A percentile compares a stretch with the other conserved stretches of the same genome.
These are phyloP conservation scores for Malus hybrid DNA, from an alignment of 331 rosid species.

Conservation along the genomic window DNA sequence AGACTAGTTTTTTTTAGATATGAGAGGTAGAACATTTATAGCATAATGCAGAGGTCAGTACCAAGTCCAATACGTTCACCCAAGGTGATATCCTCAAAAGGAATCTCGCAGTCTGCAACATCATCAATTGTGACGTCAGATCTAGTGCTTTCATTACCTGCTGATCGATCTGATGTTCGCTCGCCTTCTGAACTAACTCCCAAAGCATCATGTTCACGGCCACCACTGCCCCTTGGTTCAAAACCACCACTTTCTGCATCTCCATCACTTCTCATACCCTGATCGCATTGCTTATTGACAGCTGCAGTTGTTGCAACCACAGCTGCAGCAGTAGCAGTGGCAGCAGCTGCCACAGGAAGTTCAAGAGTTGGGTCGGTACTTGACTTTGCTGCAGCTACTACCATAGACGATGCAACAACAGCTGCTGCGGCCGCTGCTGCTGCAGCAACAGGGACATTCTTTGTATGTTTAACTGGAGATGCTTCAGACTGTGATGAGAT, in stretches of 20 bases:
- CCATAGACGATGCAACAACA: slow-evolving; percentile 94
- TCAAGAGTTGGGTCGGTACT: slow-evolving; percentile 52
- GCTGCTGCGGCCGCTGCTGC: slow-evolving; percentile 91
- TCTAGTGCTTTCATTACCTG: slow-evolving; percentile 66
- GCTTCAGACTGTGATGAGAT: slow-evolving; percentile 41
- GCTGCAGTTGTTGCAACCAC: slow-evolving; percentile 95
- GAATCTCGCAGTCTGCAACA: slow-evolving; percentile 90
- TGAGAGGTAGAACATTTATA: slow-evolving; percentile 16
- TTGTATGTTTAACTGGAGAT: slow-evolving; percentile 48
- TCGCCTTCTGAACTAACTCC: slow-evolving; percentile 61
- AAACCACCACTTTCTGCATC: slow-evolving; percentile 45
- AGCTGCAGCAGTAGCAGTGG: slow-evolving; percentile 91
- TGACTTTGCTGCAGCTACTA: slow-evolving; percentile 74
- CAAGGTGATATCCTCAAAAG: slow-evolving; percentile 79
- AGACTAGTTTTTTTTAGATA: slow-evolving; percentile 2
- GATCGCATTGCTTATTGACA: slow-evolving; percentile 75
- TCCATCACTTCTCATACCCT: slow-evolving; percentile 54
- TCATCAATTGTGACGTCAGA: slow-evolving; percentile 73
- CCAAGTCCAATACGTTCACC: slow-evolving; percentile 99
- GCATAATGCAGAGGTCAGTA: slow-evolving; percentile 37
- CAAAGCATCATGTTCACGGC: slow-evolving; percentile 33
- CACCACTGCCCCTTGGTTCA: slow-evolving; percentile 58
- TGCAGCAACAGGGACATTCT: slow-evolving; percentile 82
- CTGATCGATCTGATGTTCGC: slow-evolving; percentile 65
- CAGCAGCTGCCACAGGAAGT: slow-evolving; percentile 93